Percentiles rank a stretch among this genome's conserved stretches.
Conservation (phyloP, 768 basidiomycete species). For the Boletus eberwhitei region DNA sequence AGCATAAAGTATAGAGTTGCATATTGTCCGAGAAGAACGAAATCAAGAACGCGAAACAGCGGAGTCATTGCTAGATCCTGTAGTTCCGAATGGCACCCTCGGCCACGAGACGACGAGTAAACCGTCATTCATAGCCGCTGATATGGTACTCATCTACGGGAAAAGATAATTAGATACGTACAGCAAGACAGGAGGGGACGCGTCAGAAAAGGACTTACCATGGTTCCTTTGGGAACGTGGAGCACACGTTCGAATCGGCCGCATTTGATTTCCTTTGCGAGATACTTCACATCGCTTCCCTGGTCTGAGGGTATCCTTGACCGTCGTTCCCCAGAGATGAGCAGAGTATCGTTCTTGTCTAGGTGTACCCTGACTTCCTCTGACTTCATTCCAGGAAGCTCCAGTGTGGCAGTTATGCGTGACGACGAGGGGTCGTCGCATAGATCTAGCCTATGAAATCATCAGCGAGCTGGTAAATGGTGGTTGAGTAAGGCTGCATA, state of each 20-base stretch:
- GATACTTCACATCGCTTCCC: conserved; percentile 21
- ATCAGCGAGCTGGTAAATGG: conserved; percentile 12
- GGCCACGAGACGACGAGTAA: conserved; percentile 41
- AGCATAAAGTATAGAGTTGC: neutral
- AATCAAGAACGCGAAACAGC: neutral
- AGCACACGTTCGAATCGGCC: conserved; percentile 38
- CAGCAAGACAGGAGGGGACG: conserved; percentile 1
- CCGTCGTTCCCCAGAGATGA: conserved; percentile 35
- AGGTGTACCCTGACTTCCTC: conserved; percentile 36
- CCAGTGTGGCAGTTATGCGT: conserved; percentile 34
- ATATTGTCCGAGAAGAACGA: neutral
- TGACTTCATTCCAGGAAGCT: conserved; percentile 39
- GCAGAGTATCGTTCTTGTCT: conserved; percentile 26
- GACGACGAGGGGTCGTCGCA: conserved; percentile 35
- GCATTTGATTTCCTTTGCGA: conserved; percentile 38
- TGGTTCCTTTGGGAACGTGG: conserved; percentile 35
- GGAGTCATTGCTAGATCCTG: conserved; percentile 7
- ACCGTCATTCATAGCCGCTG: conserved; percentile 39
- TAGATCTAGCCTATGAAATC: conserved; percentile 34
- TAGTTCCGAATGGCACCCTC: conserved; percentile 18
- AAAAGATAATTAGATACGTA: neutral
- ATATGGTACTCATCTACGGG: conserved; percentile 34
- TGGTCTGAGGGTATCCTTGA: conserved; percentile 17
- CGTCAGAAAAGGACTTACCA: conserved; percentile 24
- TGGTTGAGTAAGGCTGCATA: conserved; percentile 11